A percentile compares a stretch with the other conserved stretches of the same genome.
These are phyloP conservation scores for Calonectria fujianensis DNA, from an alignment of 2,329 filamentous ascomycete species.

Conservation along the genomic window DNA sequence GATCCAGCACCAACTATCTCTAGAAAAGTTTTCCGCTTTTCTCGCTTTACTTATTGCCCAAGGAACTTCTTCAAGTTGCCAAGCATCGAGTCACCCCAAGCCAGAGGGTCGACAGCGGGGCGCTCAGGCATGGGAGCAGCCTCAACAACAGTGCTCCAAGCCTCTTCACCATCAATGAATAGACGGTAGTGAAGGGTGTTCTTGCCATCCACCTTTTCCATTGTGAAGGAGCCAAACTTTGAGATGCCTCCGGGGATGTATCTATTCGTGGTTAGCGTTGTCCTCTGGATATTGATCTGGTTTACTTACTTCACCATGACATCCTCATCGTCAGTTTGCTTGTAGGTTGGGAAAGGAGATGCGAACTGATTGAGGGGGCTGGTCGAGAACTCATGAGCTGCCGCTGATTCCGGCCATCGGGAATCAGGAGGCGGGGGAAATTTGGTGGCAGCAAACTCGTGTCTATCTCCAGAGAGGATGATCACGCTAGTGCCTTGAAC, in stretches of 20 bases:
- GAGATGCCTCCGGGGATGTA: conserved; percentile 90
- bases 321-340: conserved; percentile 87
- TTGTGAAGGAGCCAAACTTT: conserved; percentile 86
- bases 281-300: neutral
- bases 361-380: conserved; percentile 97
- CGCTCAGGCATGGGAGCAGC: conserved; percentile 61
- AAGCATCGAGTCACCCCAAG: conserved; percentile 5
- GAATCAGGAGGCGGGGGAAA: conserved; percentile 78
- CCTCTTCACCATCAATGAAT: conserved; percentile 86
- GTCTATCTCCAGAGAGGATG: conserved; percentile 92
- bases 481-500: conserved; percentile 84
- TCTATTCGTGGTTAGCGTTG: conserved; percentile 60
- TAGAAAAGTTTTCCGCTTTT: neutral
- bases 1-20: conserved; percentile 60
- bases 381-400: conserved; percentile 93
- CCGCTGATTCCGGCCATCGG: conserved; percentile 77
- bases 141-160: conserved; percentile 80
- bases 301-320: conserved; percentile 86
- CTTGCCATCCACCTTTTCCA: conserved; percentile 79
- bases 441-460: conserved; percentile 95
- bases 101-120: conserved; percentile 39
- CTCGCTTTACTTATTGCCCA: neutral
- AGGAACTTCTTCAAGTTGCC: conserved; percentile 20
- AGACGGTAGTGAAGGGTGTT: conserved; percentile 87
- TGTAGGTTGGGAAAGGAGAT: conserved; percentile 88